A percentile compares a stretch with the other conserved stretches of the same genome.
Evolutionary conservation across 2,329 filamentous ascomycete genomes (phyloP).

Genomic region (Diaporthe sp.): DNA sequence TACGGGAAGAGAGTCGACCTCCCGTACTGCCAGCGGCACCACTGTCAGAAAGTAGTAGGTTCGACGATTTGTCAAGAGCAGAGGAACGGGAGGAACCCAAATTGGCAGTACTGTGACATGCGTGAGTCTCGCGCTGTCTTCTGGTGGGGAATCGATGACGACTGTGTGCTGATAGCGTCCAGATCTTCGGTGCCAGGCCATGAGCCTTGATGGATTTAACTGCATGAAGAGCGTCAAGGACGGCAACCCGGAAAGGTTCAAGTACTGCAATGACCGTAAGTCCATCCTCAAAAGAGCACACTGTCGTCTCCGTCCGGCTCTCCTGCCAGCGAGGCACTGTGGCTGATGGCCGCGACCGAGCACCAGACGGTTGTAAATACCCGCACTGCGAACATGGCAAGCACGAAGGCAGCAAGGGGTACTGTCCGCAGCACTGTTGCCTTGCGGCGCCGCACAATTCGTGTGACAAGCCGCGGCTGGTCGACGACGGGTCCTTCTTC

Average conservation of each 20-base stretch:
- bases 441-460: slow-evolving; percentile 3
- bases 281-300: background rate
- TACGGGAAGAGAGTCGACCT: slow-evolving; percentile 26
- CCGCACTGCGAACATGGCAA: slow-evolving; percentile 33
- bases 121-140: slow-evolving; percentile 16
- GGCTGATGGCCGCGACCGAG: background rate
- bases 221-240: slow-evolving; percentile 39
- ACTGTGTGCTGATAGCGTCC: background rate
- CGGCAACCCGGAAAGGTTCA: slow-evolving; percentile 37
- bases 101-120: slow-evolving; percentile 29
- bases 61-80: slow-evolving; percentile 29
- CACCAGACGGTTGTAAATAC: slow-evolving; percentile 38
- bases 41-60: slow-evolving; percentile 20
- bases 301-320: background rate
- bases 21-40: slow-evolving; percentile 32
- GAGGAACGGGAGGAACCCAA: slow-evolving; percentile 29
- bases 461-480: slow-evolving; percentile 30
- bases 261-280: slow-evolving; percentile 40
- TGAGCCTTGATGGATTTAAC: slow-evolving; percentile 32
- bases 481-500: slow-evolving; percentile 24
- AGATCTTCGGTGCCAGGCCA: slow-evolving; percentile 35
- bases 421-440: slow-evolving; percentile 36
- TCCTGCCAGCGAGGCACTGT: background rate
- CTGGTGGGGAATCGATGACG: background rate
- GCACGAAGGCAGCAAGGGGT: slow-evolving; percentile 20